Percentiles rank a stretch among this genome's conserved stretches.
phyloP scores from a whole-genome alignment of 352 stramenopile genomes.

The Paralagenidium karlingii region DNA sequence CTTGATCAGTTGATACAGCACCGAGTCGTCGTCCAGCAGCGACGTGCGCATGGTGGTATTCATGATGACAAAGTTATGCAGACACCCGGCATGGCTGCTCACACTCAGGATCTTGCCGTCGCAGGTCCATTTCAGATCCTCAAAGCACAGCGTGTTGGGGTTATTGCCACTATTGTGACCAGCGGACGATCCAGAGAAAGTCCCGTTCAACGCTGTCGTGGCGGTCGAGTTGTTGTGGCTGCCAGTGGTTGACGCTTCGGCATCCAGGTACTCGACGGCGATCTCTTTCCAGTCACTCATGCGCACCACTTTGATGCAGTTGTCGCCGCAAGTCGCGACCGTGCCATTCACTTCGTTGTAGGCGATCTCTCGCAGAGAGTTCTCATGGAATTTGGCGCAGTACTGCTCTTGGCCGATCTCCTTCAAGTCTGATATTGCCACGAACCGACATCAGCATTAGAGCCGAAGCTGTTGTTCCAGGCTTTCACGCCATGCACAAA shows the following conservation, averaged over 20 bases:
- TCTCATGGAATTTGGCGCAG: conserved; percentile 72
- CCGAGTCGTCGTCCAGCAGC: conserved; percentile 44
- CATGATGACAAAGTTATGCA: conserved; percentile 87
- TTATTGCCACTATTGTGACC: conserved; percentile 3
- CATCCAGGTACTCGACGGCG: conserved; percentile 61
- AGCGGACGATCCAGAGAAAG: background rate
- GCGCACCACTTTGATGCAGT: conserved; percentile 86
- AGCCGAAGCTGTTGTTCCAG: background rate
- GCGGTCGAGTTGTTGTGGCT: too few species aligned
- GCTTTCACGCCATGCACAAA: too few species aligned
- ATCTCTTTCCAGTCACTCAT: conserved; percentile 86
- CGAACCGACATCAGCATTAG: background rate
- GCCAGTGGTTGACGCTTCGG: conserved; percentile 14
- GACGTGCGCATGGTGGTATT: conserved; percentile 44
- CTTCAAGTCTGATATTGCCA: too few species aligned
- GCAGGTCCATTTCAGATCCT: conserved; percentile 70
- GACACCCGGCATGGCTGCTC: conserved; percentile 56
- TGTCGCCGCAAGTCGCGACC: conserved; percentile 77
- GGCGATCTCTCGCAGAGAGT: conserved; percentile 60
- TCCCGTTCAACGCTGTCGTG: conserved; percentile 4
- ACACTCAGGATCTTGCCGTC: conserved; percentile 88
- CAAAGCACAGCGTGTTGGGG: conserved; percentile 31
- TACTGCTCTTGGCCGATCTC: conserved; percentile 85
- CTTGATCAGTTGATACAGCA: conserved; percentile 40
- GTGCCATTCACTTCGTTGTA: conserved; percentile 78